Evolutionary conservation across 192 early-diverging fungal genomes (phyloP), one percentile per base, ranked within the genome.

Genomic region (Ambispora gerdemannii): DNA sequence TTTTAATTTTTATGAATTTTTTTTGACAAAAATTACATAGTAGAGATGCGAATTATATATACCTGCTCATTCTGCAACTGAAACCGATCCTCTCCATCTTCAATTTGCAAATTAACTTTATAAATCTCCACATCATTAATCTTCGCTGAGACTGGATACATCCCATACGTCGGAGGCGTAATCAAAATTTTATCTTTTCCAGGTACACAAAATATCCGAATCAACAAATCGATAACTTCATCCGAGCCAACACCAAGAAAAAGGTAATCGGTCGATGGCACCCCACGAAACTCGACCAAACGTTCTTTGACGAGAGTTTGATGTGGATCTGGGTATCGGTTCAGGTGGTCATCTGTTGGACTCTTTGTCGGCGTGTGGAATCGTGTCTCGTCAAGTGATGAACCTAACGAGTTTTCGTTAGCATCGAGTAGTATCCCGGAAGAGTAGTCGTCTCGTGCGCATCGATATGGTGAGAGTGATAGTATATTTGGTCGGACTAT

Each of bases 181-280:
- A 99, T 90, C 28, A 99, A 79, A 59, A 98, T 87, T 76, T 93
- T 89, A 73, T 99, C 98, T 63, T 82, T 87, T 35, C 87, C 95
- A 3, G 98, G 98, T 24, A 83, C 78, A 79, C 96, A 96, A 24
- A 91, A 91, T 51, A 97, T 88, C 49, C 95, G 83, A 55, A 97
- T 88, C 27, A 93, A 67, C 64, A 96, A 73, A 74, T 98, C 98
- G 66, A 98, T 95, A 58, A 91, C 85, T 77, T 99, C 98, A 78
- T 99, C 98, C 60, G 89, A 91, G 2, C 98, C 98, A 36, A 99
- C 98, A 27, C 98, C 98, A 60, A 99, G 76, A 70, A 98, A 99
- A 55, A 98, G 80, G 70, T 91, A 80, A 49, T 92, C 85, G 1
- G 85, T 58, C 20, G 82, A 77, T 0, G 86, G 83, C 4, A 98